Evolutionary conservation across 1,139 yeast species (phyloP).

Genomic region (Geotrichum klebahnii): DNA sequence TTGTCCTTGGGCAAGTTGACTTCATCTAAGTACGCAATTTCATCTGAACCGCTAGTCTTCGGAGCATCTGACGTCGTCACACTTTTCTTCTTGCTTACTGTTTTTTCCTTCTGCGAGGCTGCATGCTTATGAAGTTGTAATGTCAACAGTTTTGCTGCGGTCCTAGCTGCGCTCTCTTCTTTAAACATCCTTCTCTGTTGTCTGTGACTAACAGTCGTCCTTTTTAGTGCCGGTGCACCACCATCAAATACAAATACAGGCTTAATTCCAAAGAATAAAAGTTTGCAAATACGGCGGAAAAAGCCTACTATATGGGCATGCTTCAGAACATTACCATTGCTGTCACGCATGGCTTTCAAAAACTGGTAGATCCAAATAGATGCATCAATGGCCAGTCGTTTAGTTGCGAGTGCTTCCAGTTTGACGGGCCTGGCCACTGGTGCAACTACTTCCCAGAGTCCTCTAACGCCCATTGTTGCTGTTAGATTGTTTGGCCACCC

Average conservation of each 20-base stretch:
- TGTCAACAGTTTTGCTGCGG: slow-evolving; percentile 79
- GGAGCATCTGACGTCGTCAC: slow-evolving; percentile 22
- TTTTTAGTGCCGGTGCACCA: slow-evolving; percentile 83
- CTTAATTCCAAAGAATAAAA: slow-evolving; percentile 78
- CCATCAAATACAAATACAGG: slow-evolving; percentile 98
- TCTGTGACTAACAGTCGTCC: slow-evolving; percentile 67
- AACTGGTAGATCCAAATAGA: slow-evolving; percentile 98
- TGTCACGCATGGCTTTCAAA: slow-evolving; percentile 86
- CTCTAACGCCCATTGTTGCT: slow-evolving; percentile 82
- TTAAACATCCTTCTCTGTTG: slow-evolving; percentile 72
- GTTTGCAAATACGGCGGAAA: slow-evolving; percentile 86
- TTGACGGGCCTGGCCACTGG: slow-evolving; percentile 89
- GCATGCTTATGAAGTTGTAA: slow-evolving; percentile 61
- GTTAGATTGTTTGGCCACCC: neutral
- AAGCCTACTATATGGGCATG: slow-evolving; percentile 92
- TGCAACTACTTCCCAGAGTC: slow-evolving; percentile 87
- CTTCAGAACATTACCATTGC: slow-evolving; percentile 70
- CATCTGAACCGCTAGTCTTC: slow-evolving; percentile 16
- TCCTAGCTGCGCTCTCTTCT: slow-evolving; percentile 60
- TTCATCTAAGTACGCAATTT: slow-evolving; percentile 34
- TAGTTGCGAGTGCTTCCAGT: slow-evolving; percentile 71
- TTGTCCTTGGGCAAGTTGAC: slow-evolving; percentile 23
- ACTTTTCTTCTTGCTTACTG: slow-evolving; percentile 35
- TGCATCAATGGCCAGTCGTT: slow-evolving; percentile 89
- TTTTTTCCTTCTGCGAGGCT: slow-evolving; percentile 36